A percentile compares a stretch with the other conserved stretches of the same genome.
Evolutionary conservation across 805 yeast species (phyloP).

Genomic region (Wickerhamiella brachini): DNA sequence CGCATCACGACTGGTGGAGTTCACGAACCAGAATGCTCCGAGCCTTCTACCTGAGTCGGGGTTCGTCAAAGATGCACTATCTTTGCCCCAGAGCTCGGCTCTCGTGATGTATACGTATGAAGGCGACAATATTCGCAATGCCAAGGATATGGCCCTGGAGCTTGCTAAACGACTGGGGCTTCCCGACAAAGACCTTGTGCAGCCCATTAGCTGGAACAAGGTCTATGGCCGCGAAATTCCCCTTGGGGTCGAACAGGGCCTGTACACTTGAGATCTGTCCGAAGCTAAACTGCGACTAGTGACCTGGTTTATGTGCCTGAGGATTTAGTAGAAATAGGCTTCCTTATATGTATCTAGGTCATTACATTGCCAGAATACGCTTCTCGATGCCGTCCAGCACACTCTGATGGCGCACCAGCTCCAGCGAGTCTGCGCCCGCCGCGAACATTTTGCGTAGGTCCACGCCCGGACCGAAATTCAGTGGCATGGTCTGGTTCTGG

Average conservation of each 20-base stretch:
- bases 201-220: conserved; percentile 72
- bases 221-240: conserved; percentile 70
- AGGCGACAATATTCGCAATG: conserved; percentile 77
- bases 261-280: conserved; percentile 47
- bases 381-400: conserved; percentile 49
- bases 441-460: conserved; percentile 47
- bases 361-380: conserved; percentile 28
- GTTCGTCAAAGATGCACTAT: conserved; percentile 19
- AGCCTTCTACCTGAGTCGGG: conserved; percentile 18
- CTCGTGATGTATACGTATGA: conserved; percentile 58
- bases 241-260: conserved; percentile 58
- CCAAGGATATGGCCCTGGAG: conserved; percentile 35
- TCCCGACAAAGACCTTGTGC: conserved; percentile 9
- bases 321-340: too few species aligned
- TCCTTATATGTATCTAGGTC: too few species aligned
- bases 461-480: conserved; percentile 24
- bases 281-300: too few species aligned
- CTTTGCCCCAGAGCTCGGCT: conserved; percentile 12
- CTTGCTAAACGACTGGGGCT: conserved; percentile 23
- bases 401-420: conserved; percentile 43
- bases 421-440: conserved; percentile 60
- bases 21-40: not conserved
- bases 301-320: too few species aligned
- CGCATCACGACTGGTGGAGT: not conserved
- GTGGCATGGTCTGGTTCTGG: conserved; percentile 10